These are phyloP conservation scores for Coniochaeta sp. DNA, from an alignment of 2,329 filamentous ascomycete species.

Conservation along the genomic window DNA sequence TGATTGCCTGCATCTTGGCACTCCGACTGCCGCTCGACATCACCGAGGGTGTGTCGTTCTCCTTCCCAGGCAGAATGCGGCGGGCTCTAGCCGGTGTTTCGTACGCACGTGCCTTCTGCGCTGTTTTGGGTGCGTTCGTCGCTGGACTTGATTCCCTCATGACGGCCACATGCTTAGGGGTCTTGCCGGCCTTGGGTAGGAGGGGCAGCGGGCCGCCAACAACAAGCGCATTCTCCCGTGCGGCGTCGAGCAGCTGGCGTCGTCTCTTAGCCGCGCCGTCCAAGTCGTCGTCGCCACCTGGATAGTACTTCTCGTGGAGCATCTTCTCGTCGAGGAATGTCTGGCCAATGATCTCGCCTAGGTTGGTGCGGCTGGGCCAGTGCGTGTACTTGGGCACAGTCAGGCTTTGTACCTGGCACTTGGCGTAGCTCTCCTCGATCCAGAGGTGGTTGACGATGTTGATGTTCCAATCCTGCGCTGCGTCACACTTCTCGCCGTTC, in stretches of 20 bases:
- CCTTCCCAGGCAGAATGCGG: constrained; percentile 57
- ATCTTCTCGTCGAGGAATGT: constrained; percentile 64
- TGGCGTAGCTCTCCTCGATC: constrained; percentile 95
- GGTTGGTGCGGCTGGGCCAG: constrained; percentile 83
- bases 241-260: constrained; percentile 41
- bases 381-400: constrained; percentile 72
- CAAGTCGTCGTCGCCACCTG: constrained; percentile 47
- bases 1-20: constrained; percentile 79
- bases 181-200: constrained; percentile 34
- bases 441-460: constrained; percentile 90
- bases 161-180: constrained; percentile 32
- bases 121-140: constrained; percentile 5
- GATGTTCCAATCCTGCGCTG: constrained; percentile 87
- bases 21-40: constrained; percentile 68
- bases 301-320: constrained; percentile 61
- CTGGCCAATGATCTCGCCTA: constrained; percentile 88
- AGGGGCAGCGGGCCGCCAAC: constrained; percentile 40
- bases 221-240: constrained; percentile 42
- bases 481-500: constrained; percentile 86
- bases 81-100: constrained; percentile 36
- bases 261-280: constrained; percentile 38
- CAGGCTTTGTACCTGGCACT: constrained; percentile 68
- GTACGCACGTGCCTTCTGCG: constrained; percentile 11
- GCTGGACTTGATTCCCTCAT: constrained; percentile 30
- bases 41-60: constrained; percentile 72